Evolutionary conservation across 805 yeast species (phyloP).

Genomic region (Metschnikowia shivogae): DNA sequence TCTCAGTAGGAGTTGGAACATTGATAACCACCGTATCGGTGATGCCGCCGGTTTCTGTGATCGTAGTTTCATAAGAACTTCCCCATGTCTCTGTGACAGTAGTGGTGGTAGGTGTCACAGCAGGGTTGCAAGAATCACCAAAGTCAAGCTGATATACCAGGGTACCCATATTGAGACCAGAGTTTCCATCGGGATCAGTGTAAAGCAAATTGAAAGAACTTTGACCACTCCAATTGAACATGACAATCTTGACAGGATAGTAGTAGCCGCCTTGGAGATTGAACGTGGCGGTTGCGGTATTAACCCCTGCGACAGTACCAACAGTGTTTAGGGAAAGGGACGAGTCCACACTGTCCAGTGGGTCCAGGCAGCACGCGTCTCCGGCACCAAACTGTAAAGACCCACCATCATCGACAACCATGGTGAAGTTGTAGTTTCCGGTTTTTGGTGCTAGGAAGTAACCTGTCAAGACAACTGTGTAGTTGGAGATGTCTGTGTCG

Average conservation of each 20-base stretch:
- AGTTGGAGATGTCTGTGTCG: conserved; percentile 9
- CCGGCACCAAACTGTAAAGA: conserved; percentile 12
- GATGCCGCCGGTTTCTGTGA: conserved; percentile 14
- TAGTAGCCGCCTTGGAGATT: conserved; percentile 6
- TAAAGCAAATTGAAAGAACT: conserved; percentile 4
- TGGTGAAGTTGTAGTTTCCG: conserved; percentile 9
- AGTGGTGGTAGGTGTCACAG: conserved; percentile 1
- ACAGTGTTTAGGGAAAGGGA: background rate
- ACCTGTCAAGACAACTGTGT: conserved; percentile 12
- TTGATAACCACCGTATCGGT: conserved; percentile 20
- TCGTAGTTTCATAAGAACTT: conserved; percentile 7
- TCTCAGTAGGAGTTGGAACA: conserved; percentile 8
- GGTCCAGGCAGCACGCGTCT: conserved; percentile 10
- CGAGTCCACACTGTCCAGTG: background rate
- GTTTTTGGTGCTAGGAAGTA: conserved; percentile 7
- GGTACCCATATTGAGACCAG: conserved; percentile 6
- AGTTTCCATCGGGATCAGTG: conserved; percentile 5
- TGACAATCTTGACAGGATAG: conserved; percentile 11
- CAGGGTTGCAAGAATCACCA: conserved; percentile 2
- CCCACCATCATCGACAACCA: conserved; percentile 13
- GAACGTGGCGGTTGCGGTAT: background rate
- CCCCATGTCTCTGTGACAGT: conserved; percentile 17
- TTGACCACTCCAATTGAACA: conserved; percentile 9
- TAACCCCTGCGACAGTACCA: background rate
- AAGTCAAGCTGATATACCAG: conserved; percentile 3